Evolutionary conservation across 2,329 filamentous ascomycete species (phyloP), one percentile per base, ranked within the genome.

Genomic region (Paracorniculantispora psalliotae): DNA sequence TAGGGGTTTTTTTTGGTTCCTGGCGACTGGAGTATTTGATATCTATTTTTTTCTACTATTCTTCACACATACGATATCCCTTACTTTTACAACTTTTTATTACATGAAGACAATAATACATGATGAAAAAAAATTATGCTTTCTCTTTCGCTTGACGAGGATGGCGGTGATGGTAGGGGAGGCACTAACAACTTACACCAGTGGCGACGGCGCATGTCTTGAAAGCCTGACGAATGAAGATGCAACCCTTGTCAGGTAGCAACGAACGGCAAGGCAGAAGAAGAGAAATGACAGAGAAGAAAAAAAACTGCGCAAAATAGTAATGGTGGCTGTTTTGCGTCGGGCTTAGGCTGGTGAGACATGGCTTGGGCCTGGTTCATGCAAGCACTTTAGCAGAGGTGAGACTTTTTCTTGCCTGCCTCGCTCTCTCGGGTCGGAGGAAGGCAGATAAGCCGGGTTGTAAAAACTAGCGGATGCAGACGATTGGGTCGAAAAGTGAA

Each of bases 51-150:
- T 52, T 44, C 41, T 17, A 30, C n/a, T 25, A 30, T 52, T 48
- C 23, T 61, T 58, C 19, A 17, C 28, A 47, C 49, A 55, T 47
- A 51, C 52, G 25, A 55, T 61, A 57, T n/a, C 25, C 48, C 10
- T 26, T 37, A 28, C 43, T 37, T 19, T 41, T 37, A 17, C n/a
- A 54, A 30, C 21, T 53, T 43, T 44, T 35, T 41, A 26, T 26
- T 59, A 26, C 39, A 57, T 12, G 43, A 49, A 50, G 39, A 39
- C 15, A 21, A 54, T 53, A 59, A 60, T 61, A 47, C 25, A 49
- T 39, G 21, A 49, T 30, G 44, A 57, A 37, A 19, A 48, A 41
- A 28, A 49, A 7, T n/a, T n/a, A 17, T 15, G 13, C 7, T 35
- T 39, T 6, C 41, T 19, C 17, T 33, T n/a, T 21, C n/a, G n/a